These are phyloP conservation scores for Malus domestica DNA, from an alignment of 306 rosid species.

Conservation along the genomic window ASM211411v1 NC_041796.1:27103501-27104000, in stretches of 20 bases:
- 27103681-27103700: background rate
- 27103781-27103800: background rate
- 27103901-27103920: too few species aligned
- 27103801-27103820: background rate
- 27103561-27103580: background rate
- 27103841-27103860: background rate
- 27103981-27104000: background rate
- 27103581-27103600: background rate
- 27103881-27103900: background rate
- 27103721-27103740: background rate
- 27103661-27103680: background rate
- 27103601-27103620: background rate
- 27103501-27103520: background rate
- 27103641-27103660: background rate
- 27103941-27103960: background rate
- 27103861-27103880: background rate
- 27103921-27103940: too few species aligned
- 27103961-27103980: background rate
- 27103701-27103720: background rate
- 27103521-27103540: background rate
- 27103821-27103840: background rate
- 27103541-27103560: background rate
- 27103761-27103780: background rate
- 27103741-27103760: background rate
- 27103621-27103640: background rate